Evolutionary conservation across 164 flowering plant genomes (phyloP).

Genomic region (Chimonanthus praecox): DNA sequence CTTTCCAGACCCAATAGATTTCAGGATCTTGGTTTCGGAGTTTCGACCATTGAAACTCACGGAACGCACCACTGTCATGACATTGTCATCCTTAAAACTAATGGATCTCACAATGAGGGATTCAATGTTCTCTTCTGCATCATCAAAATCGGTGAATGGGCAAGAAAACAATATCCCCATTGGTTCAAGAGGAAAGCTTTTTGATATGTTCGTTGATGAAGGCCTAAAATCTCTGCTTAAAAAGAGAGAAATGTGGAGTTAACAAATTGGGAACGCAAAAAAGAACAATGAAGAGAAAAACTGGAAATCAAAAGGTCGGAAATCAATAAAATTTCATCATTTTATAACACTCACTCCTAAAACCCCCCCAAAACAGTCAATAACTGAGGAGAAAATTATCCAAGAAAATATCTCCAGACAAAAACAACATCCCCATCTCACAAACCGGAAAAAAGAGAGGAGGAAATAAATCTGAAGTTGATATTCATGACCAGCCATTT

Average conservation of each 20-base stretch:
- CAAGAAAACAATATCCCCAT: constrained; percentile 64
- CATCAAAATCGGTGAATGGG: constrained; percentile 39
- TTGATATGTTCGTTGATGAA: not conserved
- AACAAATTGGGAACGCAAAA: not conserved
- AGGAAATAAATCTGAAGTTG: not conserved
- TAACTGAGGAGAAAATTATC: not conserved
- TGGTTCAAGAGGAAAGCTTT: constrained; percentile 10
- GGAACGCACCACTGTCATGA: constrained; percentile 37
- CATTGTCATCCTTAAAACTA: constrained; percentile 40
- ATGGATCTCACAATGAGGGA: constrained; percentile 51
- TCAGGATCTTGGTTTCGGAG: constrained; percentile 39
- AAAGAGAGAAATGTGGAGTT: not conserved
- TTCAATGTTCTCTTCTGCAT: constrained; percentile 35
- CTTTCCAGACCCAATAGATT: constrained; percentile 21
- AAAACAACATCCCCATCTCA: not conserved
- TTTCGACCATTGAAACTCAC: constrained; percentile 46
- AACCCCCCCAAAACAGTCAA: not conserved
- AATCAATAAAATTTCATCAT: not conserved
- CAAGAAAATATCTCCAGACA: not conserved
- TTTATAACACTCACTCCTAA: not conserved
- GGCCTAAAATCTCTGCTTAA: not conserved
- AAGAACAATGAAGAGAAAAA: not conserved
- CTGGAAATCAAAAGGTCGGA: not conserved
- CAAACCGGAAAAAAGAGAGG: not conserved
- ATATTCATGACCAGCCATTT: not conserved